phyloP scores from a whole-genome alignment of 129 eudicot genomes.

The Saposhnikovia divaricata region DNA sequence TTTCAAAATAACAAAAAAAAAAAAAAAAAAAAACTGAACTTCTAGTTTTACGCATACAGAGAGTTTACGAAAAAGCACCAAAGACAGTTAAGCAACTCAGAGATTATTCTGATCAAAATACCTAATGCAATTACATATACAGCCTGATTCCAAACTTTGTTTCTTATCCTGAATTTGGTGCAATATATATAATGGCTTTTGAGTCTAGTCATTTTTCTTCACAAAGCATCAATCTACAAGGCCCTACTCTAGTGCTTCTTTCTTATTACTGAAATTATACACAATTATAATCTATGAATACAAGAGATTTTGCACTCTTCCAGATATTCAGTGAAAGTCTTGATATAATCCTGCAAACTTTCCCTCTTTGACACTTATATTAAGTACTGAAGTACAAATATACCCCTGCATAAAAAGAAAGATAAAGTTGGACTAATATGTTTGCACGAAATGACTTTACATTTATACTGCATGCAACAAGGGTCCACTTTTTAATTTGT shows the following conservation, averaged over 20 bases:
- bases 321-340: neutral
- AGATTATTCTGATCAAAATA: neutral
- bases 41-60: neutral
- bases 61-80: neutral
- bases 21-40: neutral
- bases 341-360: neutral
- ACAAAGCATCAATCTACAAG: neutral
- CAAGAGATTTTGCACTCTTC: neutral
- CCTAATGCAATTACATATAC: neutral
- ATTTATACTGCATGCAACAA: neutral
- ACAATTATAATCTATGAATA: neutral
- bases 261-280: neutral
- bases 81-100: neutral
- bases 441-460: neutral
- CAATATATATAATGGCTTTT: neutral
- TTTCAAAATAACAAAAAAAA: neutral
- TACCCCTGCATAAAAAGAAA: neutral
- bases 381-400: neutral
- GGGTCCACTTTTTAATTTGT: neutral
- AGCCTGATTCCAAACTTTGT: neutral
- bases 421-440: neutral
- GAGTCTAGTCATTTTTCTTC: neutral
- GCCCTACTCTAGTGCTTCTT: neutral
- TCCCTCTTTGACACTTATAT: neutral
- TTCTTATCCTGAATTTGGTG: neutral